Base-by-base conservation (phyloP, 2,329 filamentous ascomycete species). In the Coniochaeta ligniaria region DNA sequence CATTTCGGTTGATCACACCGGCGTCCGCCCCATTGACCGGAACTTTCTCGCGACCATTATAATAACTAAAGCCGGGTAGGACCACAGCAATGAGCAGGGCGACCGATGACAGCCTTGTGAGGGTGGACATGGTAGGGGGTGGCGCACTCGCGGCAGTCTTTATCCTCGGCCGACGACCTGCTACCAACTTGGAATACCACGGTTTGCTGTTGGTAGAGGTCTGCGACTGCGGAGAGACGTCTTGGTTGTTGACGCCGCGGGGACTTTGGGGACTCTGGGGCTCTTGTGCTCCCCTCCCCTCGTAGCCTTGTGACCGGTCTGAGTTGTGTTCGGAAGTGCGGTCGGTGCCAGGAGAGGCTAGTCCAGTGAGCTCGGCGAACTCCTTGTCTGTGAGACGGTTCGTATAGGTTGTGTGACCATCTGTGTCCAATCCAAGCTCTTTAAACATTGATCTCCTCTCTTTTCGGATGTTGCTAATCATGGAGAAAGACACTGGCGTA, bases 361-460 rank as follows among this genome's bases (percentile, higher is more conserved):
- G 60, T 28, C 66, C 69, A 8, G 70, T 69, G 22, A 68, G 69
- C 58, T 73, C 68, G 36, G 66, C 65, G 55, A 70, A 70, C 14
- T 72, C 68, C 60, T 68, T 72, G 45, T 75, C 71, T 71, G 66
- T 59, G 59, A 61, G 58, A 67, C 57, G 33, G 65, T 61, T 59
- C 64, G 59, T 31, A 65, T 60, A 61, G 62, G 45, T 66, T 22
- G 54, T 38, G 60, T 59, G 56, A 31, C 65, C 63, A 38, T 68
- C 66, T n/a, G 69, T 67, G 35, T 74, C 74, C 22, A 83, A 66
- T 5, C 80, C 81, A 45, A 78, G 68, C 69, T 84, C 81, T 66
- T 73, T 81, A 65, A 84, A 84, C 60, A 83, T 72, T 24, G 81
- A 83, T 64, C 73, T 78, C 57, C 81, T 75, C 47, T 76, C 79